These are phyloP conservation scores for Beauveria sp. DNA, from an alignment of 2,329 filamentous ascomycete species.

Conservation along the genomic window DNA sequence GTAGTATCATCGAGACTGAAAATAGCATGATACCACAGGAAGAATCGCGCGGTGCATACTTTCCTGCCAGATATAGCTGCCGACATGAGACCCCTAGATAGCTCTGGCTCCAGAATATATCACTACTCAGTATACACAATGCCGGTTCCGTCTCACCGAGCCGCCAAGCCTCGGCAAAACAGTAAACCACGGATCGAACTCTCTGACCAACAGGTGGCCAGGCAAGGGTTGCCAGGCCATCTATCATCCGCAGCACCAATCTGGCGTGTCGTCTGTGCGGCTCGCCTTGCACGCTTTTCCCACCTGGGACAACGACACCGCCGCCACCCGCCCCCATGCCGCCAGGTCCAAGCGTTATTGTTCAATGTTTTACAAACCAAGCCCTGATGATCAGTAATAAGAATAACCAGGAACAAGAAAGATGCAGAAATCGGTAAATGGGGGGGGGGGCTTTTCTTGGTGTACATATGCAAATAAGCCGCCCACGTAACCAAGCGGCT, in stretches of 20 bases:
- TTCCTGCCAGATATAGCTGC: neutral
- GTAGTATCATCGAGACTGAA: neutral
- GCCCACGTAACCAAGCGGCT: neutral
- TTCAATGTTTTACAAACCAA: neutral
- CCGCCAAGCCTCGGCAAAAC: neutral
- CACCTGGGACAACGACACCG: constrained; percentile 6
- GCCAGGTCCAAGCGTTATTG: constrained; percentile 2
- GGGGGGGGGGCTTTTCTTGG: no score
- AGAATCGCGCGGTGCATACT: neutral
- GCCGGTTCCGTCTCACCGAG: neutral
- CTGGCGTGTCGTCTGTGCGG: neutral
- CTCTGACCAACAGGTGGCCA: no score
- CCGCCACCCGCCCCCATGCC: constrained; percentile 9
- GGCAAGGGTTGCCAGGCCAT: no score
- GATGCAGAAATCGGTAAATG: neutral
- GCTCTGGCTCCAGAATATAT: no score
- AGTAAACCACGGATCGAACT: neutral
- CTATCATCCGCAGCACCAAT: neutral
- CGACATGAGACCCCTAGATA: neutral
- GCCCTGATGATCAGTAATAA: neutral
- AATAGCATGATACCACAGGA: neutral
- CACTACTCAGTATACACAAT: neutral
- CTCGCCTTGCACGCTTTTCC: constrained; percentile 2
- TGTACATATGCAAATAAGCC: neutral
- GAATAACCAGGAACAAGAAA: neutral